Evolutionary conservation across 1,284 basidiomycete genomes (phyloP), one percentile per base, ranked within the genome.

Genomic region (Rugosomyces carneus): DNA sequence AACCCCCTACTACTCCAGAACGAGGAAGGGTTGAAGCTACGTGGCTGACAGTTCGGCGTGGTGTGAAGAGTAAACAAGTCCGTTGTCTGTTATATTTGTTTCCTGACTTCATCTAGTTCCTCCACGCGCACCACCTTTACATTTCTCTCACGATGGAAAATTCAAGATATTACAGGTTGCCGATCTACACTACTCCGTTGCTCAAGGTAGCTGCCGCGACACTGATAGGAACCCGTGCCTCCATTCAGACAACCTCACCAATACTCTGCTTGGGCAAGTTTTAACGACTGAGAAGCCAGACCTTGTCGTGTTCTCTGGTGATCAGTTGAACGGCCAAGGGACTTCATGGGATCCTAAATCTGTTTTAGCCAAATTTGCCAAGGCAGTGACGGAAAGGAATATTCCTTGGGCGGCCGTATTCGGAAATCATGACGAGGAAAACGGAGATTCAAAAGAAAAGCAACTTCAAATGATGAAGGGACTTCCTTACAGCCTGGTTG

Each of bases 341-440:
- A 91, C 89, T 0, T 82, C 84, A 0, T 97, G 93, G 87, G 92
- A 96, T 54, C 73, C 85, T 2, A 80, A 82, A 53, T 87, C 84
- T 2, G 87, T 94, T 1, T 69, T 97, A 3, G 84, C 93, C 2
- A 95, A 95, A 64, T 94, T 93, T 58, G 82, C 90, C 0, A 72
- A 72, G 15, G 81, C 81, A 0, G 84, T 91, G 3, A 87, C 87
- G 8, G 76, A 83, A 10, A 78, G 85, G 19, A 65, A 75, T 38
- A 87, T 96, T 24, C 86, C 93, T 0, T 99, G 93, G 90, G 81
- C 89, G 2, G 87, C 84, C 0, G 78, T 97, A 4, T 90, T 96
- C 60, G 91, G 94, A 1, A 97, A 99, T 58, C 94, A 97, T 61
- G 93, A 95, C 57, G 76, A 78, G 39, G 88, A 93, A 54, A 77